Conservation (phyloP, 345 rosid species). For the Laguncularia racemosa region DNA sequence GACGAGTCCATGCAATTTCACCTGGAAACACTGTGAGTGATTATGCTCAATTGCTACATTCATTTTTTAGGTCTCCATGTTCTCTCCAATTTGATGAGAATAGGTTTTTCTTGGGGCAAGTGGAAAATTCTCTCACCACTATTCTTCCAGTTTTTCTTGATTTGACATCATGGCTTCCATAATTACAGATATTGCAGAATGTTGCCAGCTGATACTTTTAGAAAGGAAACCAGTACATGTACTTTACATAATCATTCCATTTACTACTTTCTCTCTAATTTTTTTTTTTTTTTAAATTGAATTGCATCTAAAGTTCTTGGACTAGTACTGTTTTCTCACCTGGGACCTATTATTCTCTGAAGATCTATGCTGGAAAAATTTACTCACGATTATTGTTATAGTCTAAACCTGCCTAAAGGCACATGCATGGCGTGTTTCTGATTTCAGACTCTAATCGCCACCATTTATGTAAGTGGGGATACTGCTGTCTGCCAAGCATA, state of each 20-base stretch:
- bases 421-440: slow-evolving; percentile 4
- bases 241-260: too few relatives aligned
- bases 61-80: not conserved
- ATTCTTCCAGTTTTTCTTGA: too few relatives aligned
- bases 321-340: not conserved
- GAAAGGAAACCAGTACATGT: too few relatives aligned
- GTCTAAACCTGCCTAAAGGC: too few relatives aligned
- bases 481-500: slow-evolving; percentile 55
- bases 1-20: slow-evolving; percentile 58
- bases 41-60: slow-evolving; percentile 12
- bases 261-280: not conserved
- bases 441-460: slow-evolving; percentile 63
- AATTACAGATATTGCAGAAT: too few relatives aligned
- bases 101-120: too few relatives aligned
- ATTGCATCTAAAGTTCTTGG: too few relatives aligned
- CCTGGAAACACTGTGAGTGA: slow-evolving; percentile 82
- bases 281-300: not conserved
- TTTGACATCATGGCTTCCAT: too few relatives aligned
- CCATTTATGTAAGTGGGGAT: slow-evolving; percentile 50
- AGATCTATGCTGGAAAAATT: too few relatives aligned
- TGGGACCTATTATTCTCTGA: not conserved
- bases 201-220: too few relatives aligned
- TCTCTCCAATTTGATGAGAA: not conserved
- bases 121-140: too few relatives aligned
- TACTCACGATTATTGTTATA: too few relatives aligned